These are phyloP conservation scores for Agastache rugosa DNA, from an alignment of 257 asterid genomes.

Conservation along the genomic window DNA sequence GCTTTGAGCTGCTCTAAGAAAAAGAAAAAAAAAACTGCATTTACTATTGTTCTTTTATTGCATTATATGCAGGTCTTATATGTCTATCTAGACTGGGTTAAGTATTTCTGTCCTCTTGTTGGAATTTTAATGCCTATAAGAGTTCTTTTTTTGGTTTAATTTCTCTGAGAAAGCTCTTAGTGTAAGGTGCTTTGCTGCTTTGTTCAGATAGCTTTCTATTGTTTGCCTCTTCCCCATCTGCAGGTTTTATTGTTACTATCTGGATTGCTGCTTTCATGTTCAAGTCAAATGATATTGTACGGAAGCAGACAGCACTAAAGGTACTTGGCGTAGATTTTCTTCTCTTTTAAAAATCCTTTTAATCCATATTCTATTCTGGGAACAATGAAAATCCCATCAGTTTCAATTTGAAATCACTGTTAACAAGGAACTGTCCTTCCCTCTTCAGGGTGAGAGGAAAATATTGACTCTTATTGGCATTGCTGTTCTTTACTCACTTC, in stretches of 20 bases:
- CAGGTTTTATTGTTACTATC: slow-evolving; percentile 79
- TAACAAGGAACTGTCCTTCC: slow-evolving; percentile 35
- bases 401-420: slow-evolving; percentile 18
- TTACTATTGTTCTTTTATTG: background rate
- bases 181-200: background rate
- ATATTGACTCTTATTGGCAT: slow-evolving; percentile 56
- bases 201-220: background rate
- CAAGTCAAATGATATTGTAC: slow-evolving; percentile 82
- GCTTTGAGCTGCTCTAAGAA: background rate
- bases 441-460: slow-evolving; percentile 78
- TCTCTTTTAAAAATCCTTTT: slow-evolving; percentile 22
- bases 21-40: background rate
- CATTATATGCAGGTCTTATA: background rate
- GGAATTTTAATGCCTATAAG: background rate
- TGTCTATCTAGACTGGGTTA: background rate
- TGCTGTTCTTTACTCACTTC: slow-evolving; percentile 57
- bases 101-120: background rate
- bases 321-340: slow-evolving; percentile 39
- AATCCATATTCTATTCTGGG: slow-evolving; percentile 18
- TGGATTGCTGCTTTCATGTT: slow-evolving; percentile 87
- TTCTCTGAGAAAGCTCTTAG: background rate
- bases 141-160: background rate
- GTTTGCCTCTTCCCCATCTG: slow-evolving; percentile 5
- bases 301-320: slow-evolving; percentile 91
- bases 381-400: slow-evolving; percentile 4